Base-by-base conservation (phyloP, 108 stramenopile genomes). In the Cyclotella sp. region DNA sequence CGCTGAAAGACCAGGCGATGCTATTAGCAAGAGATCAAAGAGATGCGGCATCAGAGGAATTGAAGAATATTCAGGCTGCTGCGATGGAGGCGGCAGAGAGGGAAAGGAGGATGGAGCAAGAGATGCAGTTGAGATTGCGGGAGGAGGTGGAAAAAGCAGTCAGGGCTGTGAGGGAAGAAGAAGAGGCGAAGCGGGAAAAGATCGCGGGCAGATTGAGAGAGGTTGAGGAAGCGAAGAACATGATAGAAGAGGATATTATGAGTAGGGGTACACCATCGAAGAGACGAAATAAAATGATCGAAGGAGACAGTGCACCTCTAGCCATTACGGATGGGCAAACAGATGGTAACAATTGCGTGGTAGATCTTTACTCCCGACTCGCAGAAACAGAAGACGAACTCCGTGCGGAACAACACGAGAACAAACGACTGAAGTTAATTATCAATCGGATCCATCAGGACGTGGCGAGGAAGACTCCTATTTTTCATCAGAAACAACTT, bases 361-460 rank as follows among this genome's bases (percentile, higher is more conserved):
- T 90, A 0, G 91, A 93, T 26, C 67, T 97, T 19, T 91, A 93
- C 51, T 69, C 68, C 22, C 88, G 81, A n/a, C 58, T 93, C 12
- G 88, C 89, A 12, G 81, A 88, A 49, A 81, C 89, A 0, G 88
- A 95, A 69, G 89, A 93, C 65, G 88, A 87, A 7, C 80, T 93
- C 16, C 76, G 83, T 21, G 61, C 79, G 0, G 91, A 88, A 69
- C 77, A 67, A 28, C 73, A 74, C 9, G 83, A 84, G 40, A 81
- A 85, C 40, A 86, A 89, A 51, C 86, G 85, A 28, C 84, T 87
- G 21, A 85, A 91, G 67, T 71, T 91, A 16, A 53, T 79, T 18
- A 70, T 93, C 14, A 71, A 88, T 27, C 86, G 88, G n/a, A 86
- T 97, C 30, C 72, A 85, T 40, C 71, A 75, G 10, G 96, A 97